These are phyloP conservation scores for Xylaria acuta DNA, from an alignment of 495 filamentous ascomycete genomes.

Conservation along the genomic window DNA sequence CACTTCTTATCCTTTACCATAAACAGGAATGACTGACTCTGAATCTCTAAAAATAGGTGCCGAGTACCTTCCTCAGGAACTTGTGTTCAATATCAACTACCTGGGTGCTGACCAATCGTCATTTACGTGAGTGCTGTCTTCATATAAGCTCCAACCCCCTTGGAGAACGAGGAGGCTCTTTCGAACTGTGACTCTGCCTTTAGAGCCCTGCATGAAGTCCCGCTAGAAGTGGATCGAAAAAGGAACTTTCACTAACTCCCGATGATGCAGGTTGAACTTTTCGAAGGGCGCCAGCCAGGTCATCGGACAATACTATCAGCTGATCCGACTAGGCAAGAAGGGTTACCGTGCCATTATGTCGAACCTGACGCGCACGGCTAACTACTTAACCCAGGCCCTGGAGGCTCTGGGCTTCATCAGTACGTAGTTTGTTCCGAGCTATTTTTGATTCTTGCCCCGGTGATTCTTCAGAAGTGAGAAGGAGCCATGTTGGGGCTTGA, in stretches of 20 bases:
- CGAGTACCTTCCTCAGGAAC: slow-evolving; percentile 82
- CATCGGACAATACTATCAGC: slow-evolving; percentile 95
- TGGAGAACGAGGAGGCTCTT: background rate
- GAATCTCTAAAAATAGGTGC: slow-evolving; percentile 42
- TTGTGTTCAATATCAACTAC: slow-evolving; percentile 98
- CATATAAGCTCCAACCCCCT: background rate
- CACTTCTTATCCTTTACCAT: background rate
- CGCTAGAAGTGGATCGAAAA: background rate
- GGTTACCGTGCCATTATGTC: slow-evolving; percentile 87
- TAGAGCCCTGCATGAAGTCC: no score
- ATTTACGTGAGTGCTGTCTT: slow-evolving; percentile 63
- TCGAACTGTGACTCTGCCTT: background rate
- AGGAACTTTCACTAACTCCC: background rate
- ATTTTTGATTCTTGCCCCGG: background rate
- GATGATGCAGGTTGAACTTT: slow-evolving; percentile 70
- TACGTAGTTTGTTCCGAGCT: slow-evolving; percentile 47
- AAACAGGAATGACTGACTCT: background rate
- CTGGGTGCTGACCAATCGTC: slow-evolving; percentile 93
- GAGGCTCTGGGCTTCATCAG: slow-evolving; percentile 79
- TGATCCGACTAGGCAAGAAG: slow-evolving; percentile 89
- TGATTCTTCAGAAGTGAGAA: background rate
- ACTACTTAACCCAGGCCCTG: slow-evolving; percentile 76
- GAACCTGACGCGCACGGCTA: slow-evolving; percentile 81
- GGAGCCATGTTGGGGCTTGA: no score
- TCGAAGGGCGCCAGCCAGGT: slow-evolving; percentile 90